Evolutionary conservation across 371 early-diverging fungal genomes (phyloP).

Genomic region (Apophysomyces variabilis): DNA sequence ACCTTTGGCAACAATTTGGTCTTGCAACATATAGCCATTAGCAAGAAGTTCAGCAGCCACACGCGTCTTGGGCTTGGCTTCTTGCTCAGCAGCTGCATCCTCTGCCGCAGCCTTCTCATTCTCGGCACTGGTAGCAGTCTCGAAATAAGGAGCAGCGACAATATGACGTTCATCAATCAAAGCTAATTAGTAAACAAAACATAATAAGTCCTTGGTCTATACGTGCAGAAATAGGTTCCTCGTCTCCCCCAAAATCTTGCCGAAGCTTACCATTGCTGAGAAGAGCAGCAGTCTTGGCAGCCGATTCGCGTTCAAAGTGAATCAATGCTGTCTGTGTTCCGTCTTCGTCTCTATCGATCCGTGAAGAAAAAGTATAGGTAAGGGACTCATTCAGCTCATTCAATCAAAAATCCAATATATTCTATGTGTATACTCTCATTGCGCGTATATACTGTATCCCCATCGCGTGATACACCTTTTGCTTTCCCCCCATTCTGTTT

Average conservation of each 20-base stretch:
- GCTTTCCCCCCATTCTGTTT: neutral
- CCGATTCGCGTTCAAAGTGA: conserved; percentile 65
- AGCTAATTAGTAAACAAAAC: conserved; percentile 35
- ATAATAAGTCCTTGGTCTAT: neutral
- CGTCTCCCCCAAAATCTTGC: too few relatives aligned
- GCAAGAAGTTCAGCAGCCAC: conserved; percentile 71
- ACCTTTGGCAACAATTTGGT: conserved; percentile 65
- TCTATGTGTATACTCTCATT: neutral
- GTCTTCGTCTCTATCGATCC: conserved; percentile 41
- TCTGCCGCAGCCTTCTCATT: conserved; percentile 26
- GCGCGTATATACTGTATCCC: neutral
- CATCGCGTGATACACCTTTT: conserved; percentile 2
- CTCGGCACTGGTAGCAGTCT: conserved; percentile 26
- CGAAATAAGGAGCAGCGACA: conserved; percentile 60
- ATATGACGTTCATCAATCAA: conserved; percentile 69
- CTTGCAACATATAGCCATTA: conserved; percentile 62
- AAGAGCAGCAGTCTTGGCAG: conserved; percentile 72
- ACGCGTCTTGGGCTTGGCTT: conserved; percentile 61
- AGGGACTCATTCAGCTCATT: neutral
- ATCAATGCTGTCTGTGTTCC: conserved; percentile 61
- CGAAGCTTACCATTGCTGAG: conserved; percentile 55
- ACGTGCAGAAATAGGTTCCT: too few relatives aligned
- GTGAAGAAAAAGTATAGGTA: neutral
- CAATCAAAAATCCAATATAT: neutral
- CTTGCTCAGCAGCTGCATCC: conserved; percentile 40